Percentiles rank a stretch among this genome's conserved stretches.
phyloP scores from a whole-genome alignment of 139 green algal species.

The Limnomonas spitsbergensis region DNA sequence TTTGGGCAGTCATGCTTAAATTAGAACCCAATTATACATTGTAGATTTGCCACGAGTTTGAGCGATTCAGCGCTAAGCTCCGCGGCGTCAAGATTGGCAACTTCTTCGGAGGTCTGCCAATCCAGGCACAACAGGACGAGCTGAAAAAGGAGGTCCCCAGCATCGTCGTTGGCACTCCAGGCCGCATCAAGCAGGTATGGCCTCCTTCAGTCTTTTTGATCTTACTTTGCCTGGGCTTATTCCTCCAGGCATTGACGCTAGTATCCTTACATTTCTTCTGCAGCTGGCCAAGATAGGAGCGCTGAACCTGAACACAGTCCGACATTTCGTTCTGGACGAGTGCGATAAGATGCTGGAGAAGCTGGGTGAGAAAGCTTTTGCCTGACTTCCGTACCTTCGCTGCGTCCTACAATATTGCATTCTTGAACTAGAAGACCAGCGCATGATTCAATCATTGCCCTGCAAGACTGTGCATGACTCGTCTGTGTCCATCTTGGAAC shows the following conservation, averaged over 20 bases:
- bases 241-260: no score
- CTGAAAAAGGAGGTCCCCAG: slow-evolving; percentile 82
- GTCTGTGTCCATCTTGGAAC: background rate
- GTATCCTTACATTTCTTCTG: background rate
- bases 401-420: no score
- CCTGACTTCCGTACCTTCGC: no score
- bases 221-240: background rate
- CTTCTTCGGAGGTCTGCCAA: slow-evolving; percentile 92
- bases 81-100: slow-evolving; percentile 83
- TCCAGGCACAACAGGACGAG: slow-evolving; percentile 71
- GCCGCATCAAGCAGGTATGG: slow-evolving; percentile 85
- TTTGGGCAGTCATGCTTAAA: no score
- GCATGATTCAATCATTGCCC: no score
- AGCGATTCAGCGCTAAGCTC: slow-evolving; percentile 88
- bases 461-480: no score
- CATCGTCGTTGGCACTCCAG: slow-evolving; percentile 95
- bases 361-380: slow-evolving; percentile 52
- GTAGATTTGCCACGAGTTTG: slow-evolving; percentile 97
- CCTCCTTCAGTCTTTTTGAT: background rate
- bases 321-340: slow-evolving; percentile 98
- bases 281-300: slow-evolving; percentile 76
- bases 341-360: slow-evolving; percentile 99
- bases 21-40: no score
- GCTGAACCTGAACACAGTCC: slow-evolving; percentile 83
- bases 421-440: no score